Base-by-base conservation (phyloP, 768 basidiomycete genomes). In the Russula vinacea region DNA sequence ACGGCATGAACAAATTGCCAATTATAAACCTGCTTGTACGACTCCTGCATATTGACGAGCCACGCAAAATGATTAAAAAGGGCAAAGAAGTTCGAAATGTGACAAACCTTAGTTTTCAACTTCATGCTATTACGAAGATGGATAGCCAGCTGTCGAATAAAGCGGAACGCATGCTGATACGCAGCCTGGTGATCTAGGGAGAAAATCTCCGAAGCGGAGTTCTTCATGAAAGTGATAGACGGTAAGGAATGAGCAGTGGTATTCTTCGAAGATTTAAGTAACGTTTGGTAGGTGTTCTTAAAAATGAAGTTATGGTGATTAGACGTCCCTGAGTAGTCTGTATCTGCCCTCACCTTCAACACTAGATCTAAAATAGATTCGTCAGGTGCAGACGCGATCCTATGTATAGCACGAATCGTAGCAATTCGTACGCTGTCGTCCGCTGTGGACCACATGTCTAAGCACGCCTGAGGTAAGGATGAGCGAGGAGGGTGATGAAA, bases 1-100 rank as follows among this genome's bases (percentile, higher is more conserved):
- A 99, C 79, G 63, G 87, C 92, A 74, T 99, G 97, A 2, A 88
- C 90, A 69, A 89, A 98, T 77, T 98, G 97, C 97, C 97, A 99
- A 76, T 98, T 99, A 77, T 99, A 97, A 24, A 99, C 96, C 70
- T 90, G 88, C 74, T 88, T 89, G 77, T 90, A 95, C 10, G 92
- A 87, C 69, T 98, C 94, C 88, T 93, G 74, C 24, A 62, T 58
- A 42, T 49, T 29, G 39, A 45, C 24, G 14, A 44, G 17, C 13
- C 11, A 11, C 2, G 39, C 2, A 53, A 8, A 22, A 37, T 29
- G 32, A 57, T 19, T 32, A 40, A 37, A 10, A 40, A 13, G 19
- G 0, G 9, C 17, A 3, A 37, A 37, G 29, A 51, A n/a, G 22
- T 13, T 24, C 33, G 62, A 22, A 5, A 19, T 19, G 22, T 26